These are phyloP conservation scores for Teratosphaeriaceae sp. DNA, from an alignment of 2,329 filamentous ascomycete genomes.

Conservation along the genomic window DNA sequence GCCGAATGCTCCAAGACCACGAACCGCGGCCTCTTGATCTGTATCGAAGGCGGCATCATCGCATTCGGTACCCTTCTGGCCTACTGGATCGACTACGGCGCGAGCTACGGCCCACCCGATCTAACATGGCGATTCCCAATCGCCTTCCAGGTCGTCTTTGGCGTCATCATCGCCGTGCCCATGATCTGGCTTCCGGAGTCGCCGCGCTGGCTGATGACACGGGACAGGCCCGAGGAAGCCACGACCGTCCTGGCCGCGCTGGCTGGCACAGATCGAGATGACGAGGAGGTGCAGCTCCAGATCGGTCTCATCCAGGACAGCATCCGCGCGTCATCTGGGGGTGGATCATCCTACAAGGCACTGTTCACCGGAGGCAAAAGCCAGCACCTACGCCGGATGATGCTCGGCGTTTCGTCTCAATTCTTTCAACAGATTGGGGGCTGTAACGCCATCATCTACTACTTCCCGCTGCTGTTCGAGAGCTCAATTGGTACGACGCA, in stretches of 20 bases:
- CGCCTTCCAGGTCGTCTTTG: conserved; percentile 47
- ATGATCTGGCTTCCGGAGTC: conserved; percentile 42
- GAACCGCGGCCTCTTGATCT: conserved; percentile 56
- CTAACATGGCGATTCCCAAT: conserved; percentile 51
- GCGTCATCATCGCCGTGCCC: conserved; percentile 36
- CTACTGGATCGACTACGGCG: too few relatives aligned
- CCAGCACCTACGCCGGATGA: conserved; percentile 58
- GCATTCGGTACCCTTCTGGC: conserved; percentile 47
- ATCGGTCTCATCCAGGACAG: conserved; percentile 61
- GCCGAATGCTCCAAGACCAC: conserved; percentile 48
- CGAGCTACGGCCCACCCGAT: too few relatives aligned
- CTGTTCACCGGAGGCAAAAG: conserved; percentile 57
- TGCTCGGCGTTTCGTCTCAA: conserved; percentile 54
- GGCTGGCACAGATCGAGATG: conserved; percentile 42
- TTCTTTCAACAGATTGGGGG: conserved; percentile 55
- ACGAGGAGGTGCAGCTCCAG: conserved; percentile 52
- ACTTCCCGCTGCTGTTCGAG: too few relatives aligned
- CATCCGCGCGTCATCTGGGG: conserved; percentile 36
- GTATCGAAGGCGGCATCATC: conserved; percentile 50
- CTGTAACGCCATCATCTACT: conserved; percentile 36
- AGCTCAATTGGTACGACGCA: too few relatives aligned
- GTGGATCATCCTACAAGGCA: conserved; percentile 45
- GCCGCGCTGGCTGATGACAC: conserved; percentile 40
- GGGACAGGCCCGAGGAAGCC: conserved; percentile 41
- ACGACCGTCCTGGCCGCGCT: conserved; percentile 47